Base-by-base conservation (phyloP, 164 flowering plant genomes). In the Warburgia ugandensis region DNA sequence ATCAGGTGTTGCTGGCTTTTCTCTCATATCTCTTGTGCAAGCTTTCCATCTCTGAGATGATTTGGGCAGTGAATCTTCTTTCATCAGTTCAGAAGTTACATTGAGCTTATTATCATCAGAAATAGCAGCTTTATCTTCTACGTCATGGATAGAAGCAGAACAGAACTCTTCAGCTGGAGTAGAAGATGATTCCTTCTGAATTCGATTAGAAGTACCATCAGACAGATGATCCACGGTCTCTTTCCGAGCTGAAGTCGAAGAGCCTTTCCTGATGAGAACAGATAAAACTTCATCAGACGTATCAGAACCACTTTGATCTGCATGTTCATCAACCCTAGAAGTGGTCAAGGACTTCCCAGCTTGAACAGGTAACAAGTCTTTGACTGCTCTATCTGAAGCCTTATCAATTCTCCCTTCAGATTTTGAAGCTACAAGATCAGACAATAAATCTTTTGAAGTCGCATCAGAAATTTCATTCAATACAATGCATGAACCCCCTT, bases 211-310 rank as follows among this genome's bases (percentile, higher is more conserved):
- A 42, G 26, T 22, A 27, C n/a, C n/a, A n/a, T n/a, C n/a, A n/a
- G n/a, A n/a, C n/a, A 17, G 61, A 47, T 48, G 36, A 31, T 61
- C 60, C 14, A 21, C 33, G 12, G 25, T 32, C 29, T 39, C 52
- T 50, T 49, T 45, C n/a, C 27, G 53, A 56, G 26, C 52, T 32
- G 39, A 23, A 16, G 19, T 37, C 6, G 58, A 44, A 26, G 3
- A 8, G 28, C 17, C 21, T 16, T 44, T 45, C 8, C 23, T 31
- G 2, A 25, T 32, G 33, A 31, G 40, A 33, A 26, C 42, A 54
- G 42, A 27, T 3, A 43, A n/a, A 5, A 22, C 36, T 9, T 19
- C 51, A 8, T 48, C 51, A 10, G 37, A 29, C 29, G n/a, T 48
- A 9, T 20, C 51, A 48, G 22, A 13, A 48, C 23, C 17, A 19